These are phyloP conservation scores for Hanseniaspora clermontiae DNA, from an alignment of 805 yeast genomes.

Conservation along the genomic window DNA sequence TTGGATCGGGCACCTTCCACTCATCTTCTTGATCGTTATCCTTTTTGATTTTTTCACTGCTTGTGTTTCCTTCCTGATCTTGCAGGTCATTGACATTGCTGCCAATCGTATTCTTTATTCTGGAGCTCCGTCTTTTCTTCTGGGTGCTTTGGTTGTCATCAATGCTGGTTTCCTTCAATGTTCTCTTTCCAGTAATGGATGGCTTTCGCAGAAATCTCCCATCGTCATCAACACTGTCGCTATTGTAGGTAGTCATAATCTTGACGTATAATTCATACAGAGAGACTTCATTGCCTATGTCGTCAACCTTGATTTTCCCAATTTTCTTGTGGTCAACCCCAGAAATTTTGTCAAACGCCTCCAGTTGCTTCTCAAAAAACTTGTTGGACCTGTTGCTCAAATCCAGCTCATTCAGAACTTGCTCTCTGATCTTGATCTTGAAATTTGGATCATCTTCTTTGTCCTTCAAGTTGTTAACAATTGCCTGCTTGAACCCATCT, in stretches of 20 bases:
- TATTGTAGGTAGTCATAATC: constrained; percentile 22
- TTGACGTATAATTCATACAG: constrained; percentile 32
- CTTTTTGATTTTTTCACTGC: background rate
- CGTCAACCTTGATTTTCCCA: background rate
- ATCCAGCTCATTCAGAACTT: constrained; percentile 51
- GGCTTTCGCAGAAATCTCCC: constrained; percentile 25
- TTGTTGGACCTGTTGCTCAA: constrained; percentile 48
- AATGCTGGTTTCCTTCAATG: background rate
- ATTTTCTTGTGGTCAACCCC: background rate
- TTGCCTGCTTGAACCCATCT: constrained; percentile 22
- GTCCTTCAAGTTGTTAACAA: constrained; percentile 1
- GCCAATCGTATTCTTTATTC: background rate
- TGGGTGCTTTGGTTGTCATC: background rate
- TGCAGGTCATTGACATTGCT: background rate
- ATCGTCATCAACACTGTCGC: constrained; percentile 27
- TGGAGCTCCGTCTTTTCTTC: background rate
- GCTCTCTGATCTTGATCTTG: constrained; percentile 57
- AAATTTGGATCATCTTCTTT: constrained; percentile 38
- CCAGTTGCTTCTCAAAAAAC: constrained; percentile 49
- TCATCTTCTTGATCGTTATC: background rate
- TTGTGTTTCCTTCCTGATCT: background rate
- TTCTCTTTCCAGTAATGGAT: background rate
- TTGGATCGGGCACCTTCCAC: constrained; percentile 10
- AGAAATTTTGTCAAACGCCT: constrained; percentile 41
- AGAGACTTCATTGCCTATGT: constrained; percentile 17